Evolutionary conservation across 2,329 filamentous ascomycete genomes (phyloP).

Genomic region (Nemania sp.): DNA sequence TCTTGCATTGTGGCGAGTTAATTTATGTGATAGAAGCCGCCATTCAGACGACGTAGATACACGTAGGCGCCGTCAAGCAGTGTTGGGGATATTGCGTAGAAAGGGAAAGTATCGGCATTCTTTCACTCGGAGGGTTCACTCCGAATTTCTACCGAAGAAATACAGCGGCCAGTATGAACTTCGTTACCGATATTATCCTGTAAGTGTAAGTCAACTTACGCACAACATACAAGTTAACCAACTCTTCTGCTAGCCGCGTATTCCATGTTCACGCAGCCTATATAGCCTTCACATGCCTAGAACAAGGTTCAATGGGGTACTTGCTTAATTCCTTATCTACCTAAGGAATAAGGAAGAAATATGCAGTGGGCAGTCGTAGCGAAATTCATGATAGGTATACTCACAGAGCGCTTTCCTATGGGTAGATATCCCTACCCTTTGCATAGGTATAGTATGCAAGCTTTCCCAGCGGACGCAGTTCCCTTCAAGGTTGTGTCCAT

Average conservation of each 20-base stretch:
- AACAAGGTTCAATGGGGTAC: background rate
- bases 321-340: background rate
- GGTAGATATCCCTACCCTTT: slow-evolving; percentile 2
- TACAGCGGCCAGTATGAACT: no score
- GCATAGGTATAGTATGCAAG: background rate
- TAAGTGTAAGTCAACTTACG: no score
- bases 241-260: no score
- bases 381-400: slow-evolving; percentile 1
- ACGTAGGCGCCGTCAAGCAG: no score
- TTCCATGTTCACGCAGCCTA: background rate
- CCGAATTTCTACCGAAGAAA: no score
- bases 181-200: no score
- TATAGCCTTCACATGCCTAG: background rate
- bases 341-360: background rate
- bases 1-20: slow-evolving; percentile 10
- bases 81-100: no score
- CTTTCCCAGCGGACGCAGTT: background rate
- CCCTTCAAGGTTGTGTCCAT: background rate
- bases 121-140: no score
- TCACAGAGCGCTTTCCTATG: slow-evolving; percentile 4
- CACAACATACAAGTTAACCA: no score
- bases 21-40: no score
- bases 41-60: no score
- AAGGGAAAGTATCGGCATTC: no score
- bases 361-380: slow-evolving; percentile 8